Conservation (phyloP, 1,284 basidiomycete genomes). For the Melampsora allii-populina region DNA sequence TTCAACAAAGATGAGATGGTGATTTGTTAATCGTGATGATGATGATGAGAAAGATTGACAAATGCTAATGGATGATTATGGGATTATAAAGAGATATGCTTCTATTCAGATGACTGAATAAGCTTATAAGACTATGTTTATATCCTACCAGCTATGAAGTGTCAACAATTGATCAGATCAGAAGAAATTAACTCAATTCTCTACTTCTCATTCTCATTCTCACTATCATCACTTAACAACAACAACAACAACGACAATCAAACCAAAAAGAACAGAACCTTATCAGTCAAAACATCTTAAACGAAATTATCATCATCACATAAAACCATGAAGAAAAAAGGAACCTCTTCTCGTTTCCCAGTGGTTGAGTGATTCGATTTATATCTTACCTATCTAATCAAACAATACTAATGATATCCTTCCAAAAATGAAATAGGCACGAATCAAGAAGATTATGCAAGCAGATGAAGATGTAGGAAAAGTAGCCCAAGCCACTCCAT, state of each 20-base stretch:
- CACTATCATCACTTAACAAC: background rate
- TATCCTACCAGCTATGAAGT: too few species aligned
- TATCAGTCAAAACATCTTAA: background rate
- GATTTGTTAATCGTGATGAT: too few species aligned
- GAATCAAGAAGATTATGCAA: constrained; percentile 99
- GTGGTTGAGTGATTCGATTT: constrained; percentile 30
- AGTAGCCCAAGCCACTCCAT: constrained; percentile 92
- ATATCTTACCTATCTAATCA: background rate
- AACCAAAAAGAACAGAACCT: background rate
- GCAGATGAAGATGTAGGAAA: constrained; percentile 99
- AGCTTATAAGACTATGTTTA: too few species aligned
- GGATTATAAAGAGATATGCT: too few species aligned
- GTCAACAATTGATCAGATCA: too few species aligned
- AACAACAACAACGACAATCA: background rate
- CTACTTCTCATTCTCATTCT: background rate
- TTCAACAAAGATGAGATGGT: too few species aligned
- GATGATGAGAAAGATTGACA: too few species aligned
- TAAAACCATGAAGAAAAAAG: constrained; percentile 39
- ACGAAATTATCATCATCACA: background rate
- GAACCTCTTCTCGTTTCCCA: constrained; percentile 32
- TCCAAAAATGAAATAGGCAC: constrained; percentile 57
- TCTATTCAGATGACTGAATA: too few species aligned
- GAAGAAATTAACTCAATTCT: too few species aligned
- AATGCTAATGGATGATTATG: too few species aligned
- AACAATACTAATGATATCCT: background rate